Conservation (phyloP, 2,329 filamentous ascomycete genomes). For the Camillea tinctor region DNA sequence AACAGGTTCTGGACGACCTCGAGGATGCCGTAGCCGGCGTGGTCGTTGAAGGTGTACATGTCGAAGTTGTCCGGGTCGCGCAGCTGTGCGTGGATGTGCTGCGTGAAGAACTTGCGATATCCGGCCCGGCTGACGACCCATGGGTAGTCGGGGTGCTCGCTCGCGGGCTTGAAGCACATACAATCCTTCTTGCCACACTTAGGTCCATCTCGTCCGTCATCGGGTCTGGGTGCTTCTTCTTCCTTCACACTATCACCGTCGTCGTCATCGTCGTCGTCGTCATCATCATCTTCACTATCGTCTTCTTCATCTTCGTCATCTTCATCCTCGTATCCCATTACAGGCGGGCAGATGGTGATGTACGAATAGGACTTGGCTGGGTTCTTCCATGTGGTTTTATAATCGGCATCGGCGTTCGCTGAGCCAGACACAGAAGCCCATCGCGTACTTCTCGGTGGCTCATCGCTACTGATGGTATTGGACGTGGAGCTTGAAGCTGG, state of each 20-base stretch:
- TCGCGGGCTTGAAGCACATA: conserved; percentile 31
- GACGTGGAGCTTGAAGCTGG: too few species aligned
- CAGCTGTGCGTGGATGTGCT: conserved; percentile 19
- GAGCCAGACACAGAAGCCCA: conserved; percentile 36
- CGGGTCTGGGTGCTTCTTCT: conserved; percentile 1
- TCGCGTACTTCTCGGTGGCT: conserved; percentile 24
- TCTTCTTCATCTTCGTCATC: conserved; percentile 5
- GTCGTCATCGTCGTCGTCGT: conserved; percentile 8
- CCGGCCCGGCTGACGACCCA: conserved; percentile 34
- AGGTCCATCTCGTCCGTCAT: conserved; percentile 10
- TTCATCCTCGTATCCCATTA: conserved; percentile 3
- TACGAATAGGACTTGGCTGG: conserved; percentile 28
- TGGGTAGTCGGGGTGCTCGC: conserved; percentile 33
- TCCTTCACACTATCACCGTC: conserved; percentile 8
- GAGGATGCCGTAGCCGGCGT: conserved; percentile 37
- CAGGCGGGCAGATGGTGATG: conserved; percentile 28
- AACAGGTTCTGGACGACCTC: conserved; percentile 44
- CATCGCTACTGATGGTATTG: background rate
- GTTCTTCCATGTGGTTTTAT: conserved; percentile 26
- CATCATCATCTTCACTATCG: conserved; percentile 1
- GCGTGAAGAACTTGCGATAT: conserved; percentile 24
- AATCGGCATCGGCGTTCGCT: conserved; percentile 33
- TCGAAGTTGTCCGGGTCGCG: conserved; percentile 38
- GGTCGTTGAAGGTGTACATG: conserved; percentile 46
- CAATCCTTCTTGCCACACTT: conserved; percentile 28